Evolutionary conservation across 768 basidiomycete species (phyloP).

Genomic region (Mrakia gelida): DNA sequence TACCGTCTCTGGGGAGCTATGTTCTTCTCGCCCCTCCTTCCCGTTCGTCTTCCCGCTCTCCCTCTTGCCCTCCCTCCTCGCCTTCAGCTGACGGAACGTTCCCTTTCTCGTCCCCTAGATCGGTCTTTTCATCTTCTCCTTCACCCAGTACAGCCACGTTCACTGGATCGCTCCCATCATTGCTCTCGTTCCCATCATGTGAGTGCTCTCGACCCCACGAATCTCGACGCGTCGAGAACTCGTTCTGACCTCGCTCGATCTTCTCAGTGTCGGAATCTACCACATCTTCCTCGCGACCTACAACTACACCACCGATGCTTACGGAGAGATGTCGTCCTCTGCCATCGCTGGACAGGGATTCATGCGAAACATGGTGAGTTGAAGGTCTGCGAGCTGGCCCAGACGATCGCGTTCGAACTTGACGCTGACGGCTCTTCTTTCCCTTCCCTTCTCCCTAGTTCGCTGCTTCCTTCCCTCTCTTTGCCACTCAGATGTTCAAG

Average conservation of each 20-base stretch:
- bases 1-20: slow-evolving; percentile 24
- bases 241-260: too few species aligned
- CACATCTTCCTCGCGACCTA: slow-evolving; percentile 47
- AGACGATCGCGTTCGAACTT: neutral
- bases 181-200: slow-evolving; percentile 37
- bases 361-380: slow-evolving; percentile 33
- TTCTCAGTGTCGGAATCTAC: slow-evolving; percentile 54
- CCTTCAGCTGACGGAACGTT: too few species aligned
- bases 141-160: slow-evolving; percentile 56
- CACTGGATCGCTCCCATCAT: slow-evolving; percentile 52
- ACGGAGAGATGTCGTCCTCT: slow-evolving; percentile 33
- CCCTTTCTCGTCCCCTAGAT: slow-evolving; percentile 36
- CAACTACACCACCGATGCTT: slow-evolving; percentile 27
- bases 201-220: too few species aligned
- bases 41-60: slow-evolving; percentile 37
- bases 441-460: neutral
- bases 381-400: neutral
- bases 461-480: slow-evolving; percentile 58
- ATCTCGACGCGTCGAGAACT: too few species aligned
- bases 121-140: slow-evolving; percentile 66
- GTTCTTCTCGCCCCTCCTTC: slow-evolving; percentile 50
- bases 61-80: too few species aligned
- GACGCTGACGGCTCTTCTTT: neutral
- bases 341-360: slow-evolving; percentile 38
- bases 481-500: slow-evolving; percentile 58